These are phyloP conservation scores for Ophiosphaerella korrae DNA, from an alignment of 2,329 filamentous ascomycete species.

Conservation along the genomic window DNA sequence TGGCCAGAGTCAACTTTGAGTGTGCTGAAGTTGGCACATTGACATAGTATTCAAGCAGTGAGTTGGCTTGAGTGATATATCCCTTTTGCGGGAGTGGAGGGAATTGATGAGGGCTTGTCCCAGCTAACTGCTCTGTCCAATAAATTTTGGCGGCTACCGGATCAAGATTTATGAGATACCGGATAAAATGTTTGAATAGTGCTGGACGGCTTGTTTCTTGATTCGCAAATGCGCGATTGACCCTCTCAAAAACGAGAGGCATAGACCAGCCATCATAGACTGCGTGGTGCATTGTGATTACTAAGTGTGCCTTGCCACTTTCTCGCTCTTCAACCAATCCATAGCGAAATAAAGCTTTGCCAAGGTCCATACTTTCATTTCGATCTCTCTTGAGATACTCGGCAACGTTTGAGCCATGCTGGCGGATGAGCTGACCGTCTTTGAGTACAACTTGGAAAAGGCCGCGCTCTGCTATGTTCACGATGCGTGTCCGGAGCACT, in stretches of 20 bases:
- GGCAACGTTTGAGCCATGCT: conserved; percentile 30
- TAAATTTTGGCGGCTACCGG: conserved; percentile 50
- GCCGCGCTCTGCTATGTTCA: conserved; percentile 44
- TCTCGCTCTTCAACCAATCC: conserved; percentile 37
- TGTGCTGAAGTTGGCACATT: conserved; percentile 37
- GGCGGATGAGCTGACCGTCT: conserved; percentile 34
- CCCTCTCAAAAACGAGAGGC: conserved; percentile 42
- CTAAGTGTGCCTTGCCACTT: conserved; percentile 46
- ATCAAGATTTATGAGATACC: conserved; percentile 53
- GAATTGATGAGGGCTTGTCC: conserved; percentile 56
- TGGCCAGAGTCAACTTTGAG: conserved; percentile 54
- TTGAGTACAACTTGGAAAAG: conserved; percentile 48
- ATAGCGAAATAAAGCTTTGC: conserved; percentile 46
- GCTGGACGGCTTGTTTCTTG: conserved; percentile 32
- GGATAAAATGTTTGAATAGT: conserved; percentile 56
- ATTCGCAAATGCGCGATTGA: conserved; percentile 39
- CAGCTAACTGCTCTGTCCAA: conserved; percentile 55
- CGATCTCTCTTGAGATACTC: conserved; percentile 45
- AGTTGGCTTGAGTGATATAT: conserved; percentile 57
- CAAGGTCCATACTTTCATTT: conserved; percentile 46
- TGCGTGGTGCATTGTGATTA: conserved; percentile 59
- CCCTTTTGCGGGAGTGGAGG: conserved; percentile 54
- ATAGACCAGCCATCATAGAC: conserved; percentile 58
- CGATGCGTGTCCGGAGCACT: conserved; percentile 49
- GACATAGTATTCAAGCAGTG: conserved; percentile 57